These are phyloP conservation scores for Debaryomyces robertsiae DNA, from an alignment of 1,139 yeast genomes.

Conservation along the genomic window DNA sequence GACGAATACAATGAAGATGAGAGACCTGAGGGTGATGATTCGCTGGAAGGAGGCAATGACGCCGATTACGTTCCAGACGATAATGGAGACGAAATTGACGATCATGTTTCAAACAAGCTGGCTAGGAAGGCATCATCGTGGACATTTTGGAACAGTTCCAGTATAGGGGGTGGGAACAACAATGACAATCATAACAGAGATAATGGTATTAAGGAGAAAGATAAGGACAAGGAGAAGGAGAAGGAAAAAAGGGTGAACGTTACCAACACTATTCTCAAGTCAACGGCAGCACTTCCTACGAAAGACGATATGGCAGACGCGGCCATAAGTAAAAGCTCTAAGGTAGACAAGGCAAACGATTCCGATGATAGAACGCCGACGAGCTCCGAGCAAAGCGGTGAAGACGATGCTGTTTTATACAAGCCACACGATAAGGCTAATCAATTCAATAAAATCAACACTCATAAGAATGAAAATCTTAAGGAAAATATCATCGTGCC, in stretches of 20 bases:
- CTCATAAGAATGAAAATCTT: constrained; percentile 49
- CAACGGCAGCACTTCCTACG: constrained; percentile 34
- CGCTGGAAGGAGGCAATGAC: constrained; percentile 23
- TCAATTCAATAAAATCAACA: constrained; percentile 47
- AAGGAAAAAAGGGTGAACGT: constrained; percentile 17
- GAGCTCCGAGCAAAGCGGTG: constrained; percentile 15
- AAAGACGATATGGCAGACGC: constrained; percentile 18
- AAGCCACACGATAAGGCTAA: constrained; percentile 47
- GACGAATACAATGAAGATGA: constrained; percentile 17
- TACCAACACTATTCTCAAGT: constrained; percentile 38
- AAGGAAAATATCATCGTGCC: constrained; percentile 48
- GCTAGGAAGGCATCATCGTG: constrained; percentile 34
- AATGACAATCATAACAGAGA: constrained; percentile 13
- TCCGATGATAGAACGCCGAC: constrained; percentile 34
- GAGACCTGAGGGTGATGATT: constrained; percentile 16
- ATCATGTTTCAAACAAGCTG: constrained; percentile 28
- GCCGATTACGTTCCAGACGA: constrained; percentile 27
- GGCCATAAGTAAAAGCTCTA: constrained; percentile 52
- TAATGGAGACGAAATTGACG: constrained; percentile 38
- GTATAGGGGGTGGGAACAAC: constrained; percentile 14
- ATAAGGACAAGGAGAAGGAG: constrained; percentile 16
- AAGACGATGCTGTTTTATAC: constrained; percentile 50
- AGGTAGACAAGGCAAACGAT: constrained; percentile 46
- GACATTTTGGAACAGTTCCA: constrained; percentile 39
- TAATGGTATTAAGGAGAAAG: constrained; percentile 14